Base-by-base conservation (phyloP, 495 filamentous ascomycete species). In the Talaromyces adpressus region DNA sequence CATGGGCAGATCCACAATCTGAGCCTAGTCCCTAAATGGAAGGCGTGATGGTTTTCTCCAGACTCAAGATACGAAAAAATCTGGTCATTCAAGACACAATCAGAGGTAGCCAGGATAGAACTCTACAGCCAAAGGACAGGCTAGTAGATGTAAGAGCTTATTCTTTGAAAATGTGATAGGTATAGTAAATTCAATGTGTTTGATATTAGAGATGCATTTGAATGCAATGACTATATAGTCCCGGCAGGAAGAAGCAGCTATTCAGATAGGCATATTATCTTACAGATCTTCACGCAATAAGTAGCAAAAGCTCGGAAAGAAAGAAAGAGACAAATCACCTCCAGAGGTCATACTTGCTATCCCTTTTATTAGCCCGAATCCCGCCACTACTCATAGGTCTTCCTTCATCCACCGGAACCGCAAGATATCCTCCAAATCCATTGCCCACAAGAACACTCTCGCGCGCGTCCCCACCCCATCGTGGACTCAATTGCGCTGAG, bases 341-440 rank as follows among this genome's bases (percentile, higher is more conserved):
- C 79, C 79, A 81, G 14, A 81, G 34, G 70, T 81, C 77, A 66
- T 69, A 67, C 22, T 68, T 71, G 61, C 77, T 80, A 9, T 74
- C 66, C 11, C 77, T 69, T 51, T 66, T 74, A 51, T 68, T 69
- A 47, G 22, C 29, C 5, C 30, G 7, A 34, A 57, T n/a, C 22
- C 75, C 75, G 2, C 71, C 70, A 57, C 75, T 75, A 57, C 74
- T 81, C 66, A 67, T 67, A 6, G 76, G 75, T 3, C 74, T 64
- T 20, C 68, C 71, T 23, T 82, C 82, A 4, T 85, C 81, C 30
- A 73, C 79, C 1, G 91, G 92, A 32, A 97, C 87, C 7, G 90
- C 87, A 49, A 96, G 75, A 74, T 91, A 97, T 7, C 90, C 89
- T 8, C 91, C 90, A 63, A 88, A 89, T 0, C 89, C 89, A 69